Base-by-base conservation (phyloP, 2,329 filamentous ascomycete genomes). In the Calonectria montana region DNA sequence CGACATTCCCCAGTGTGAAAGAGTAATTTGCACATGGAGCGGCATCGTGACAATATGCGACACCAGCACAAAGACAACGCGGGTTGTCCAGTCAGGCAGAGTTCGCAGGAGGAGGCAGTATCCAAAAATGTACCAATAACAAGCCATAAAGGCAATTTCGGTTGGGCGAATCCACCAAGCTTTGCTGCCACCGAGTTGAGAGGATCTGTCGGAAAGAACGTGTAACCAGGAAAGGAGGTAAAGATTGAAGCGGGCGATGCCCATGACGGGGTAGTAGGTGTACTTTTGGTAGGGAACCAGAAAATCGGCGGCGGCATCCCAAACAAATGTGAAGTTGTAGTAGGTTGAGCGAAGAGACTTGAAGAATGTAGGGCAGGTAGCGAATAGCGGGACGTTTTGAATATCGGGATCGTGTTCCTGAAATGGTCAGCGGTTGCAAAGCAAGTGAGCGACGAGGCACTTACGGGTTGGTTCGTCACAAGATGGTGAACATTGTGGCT, bases 1-100 rank as follows among this genome's bases (percentile, higher is more conserved):
- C 27, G 90, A 91, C 92, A 94, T 94, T 71, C 90, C 92, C 86
- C 92, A 94, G 82, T 94, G 92, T 1, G 89, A 92, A 10, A 94
- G 88, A 0, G 92, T 94, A 80, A 94, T 93, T 77, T 94, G 92
- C 2, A 94, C 87, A 79, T 94, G 92, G 25, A 94, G 86, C 0
- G 91, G 91, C 86, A 92, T 90, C 35, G 91, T 92, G 78, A 92
- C 82, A 59, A 91, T 87, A 81, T 94, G 92, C 31, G 88, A 91
- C 66, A 93, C 84, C 47, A 94, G 82, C 2, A 94, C 87, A 75
- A 92, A 94, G 62, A 84, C 80, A 70, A 94, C 84, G 27, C 91
- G 91, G 25, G 86, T 85, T 70, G 85, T 85, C 84, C 86, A 90
- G 64, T 85, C 88, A 2, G 91, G 91, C 48, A 94, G 87, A 4